Evolutionary conservation across 345 rosid species (phyloP), one percentile per base, ranked within the genome.

Genomic region (Noccaea bulbosa): DNA sequence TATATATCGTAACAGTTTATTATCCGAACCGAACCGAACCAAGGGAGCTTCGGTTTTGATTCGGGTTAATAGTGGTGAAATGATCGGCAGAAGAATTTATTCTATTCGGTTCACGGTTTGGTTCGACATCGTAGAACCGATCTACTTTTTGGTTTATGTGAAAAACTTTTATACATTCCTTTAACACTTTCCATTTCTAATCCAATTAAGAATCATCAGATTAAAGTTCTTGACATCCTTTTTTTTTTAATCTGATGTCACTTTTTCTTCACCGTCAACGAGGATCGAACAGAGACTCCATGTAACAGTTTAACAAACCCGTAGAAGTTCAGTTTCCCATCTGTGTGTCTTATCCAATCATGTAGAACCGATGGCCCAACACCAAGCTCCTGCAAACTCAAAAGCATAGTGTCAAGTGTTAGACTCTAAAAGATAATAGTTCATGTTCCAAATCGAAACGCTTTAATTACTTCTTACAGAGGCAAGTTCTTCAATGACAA

Each of bases 291-390:
- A 12, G 97, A 84, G 7, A 85, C 79, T 27, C 97, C 95, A 0
- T 83, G 97, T 84, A 94, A 69, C 75, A 94, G 73, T 73, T 91
- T 94, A 41, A 88, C 81, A 70, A 88, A 93, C 8, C 99, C 97
- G 1, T 81, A 88, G 78, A 91, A 91, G 75, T 97, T 94, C 8
- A 94, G 85, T 78, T 91, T 89, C 70, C 99, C 97, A 68, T 94
- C 97, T 0, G 74, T 65, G 67, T 89, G 96, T 74, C 96, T 82
- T 46, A 91, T 78, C 97, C 98, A 93, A 64, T 93, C 99, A 38
- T 83, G 82, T 47, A 94, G 88, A 79, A 94, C 93, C 1, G 87
- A 81, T 37, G 97, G 96, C 43, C 89, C 91, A 49, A 94, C 91
- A 4, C 99, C 99, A 70, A 94, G 96, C 76, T 94, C 99, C 97